Evolutionary conservation across 257 asterid genomes (phyloP).

Genomic region (Ballota nigra): DNA sequence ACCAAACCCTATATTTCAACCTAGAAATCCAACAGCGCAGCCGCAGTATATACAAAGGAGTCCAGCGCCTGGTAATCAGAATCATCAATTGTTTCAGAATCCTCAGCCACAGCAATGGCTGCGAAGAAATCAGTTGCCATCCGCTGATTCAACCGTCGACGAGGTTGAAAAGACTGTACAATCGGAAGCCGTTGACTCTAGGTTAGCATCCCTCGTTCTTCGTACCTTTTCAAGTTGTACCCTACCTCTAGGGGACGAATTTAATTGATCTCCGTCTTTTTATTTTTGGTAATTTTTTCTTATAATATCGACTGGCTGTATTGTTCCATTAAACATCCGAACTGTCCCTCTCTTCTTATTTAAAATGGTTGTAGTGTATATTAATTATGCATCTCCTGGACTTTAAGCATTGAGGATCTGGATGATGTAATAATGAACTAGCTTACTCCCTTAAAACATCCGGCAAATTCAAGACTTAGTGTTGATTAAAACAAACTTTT

Average conservation of each 20-base stretch:
- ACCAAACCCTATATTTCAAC: conserved; percentile 56
- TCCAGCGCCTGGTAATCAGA: conserved; percentile 50
- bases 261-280: not conserved
- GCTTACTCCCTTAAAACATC: not conserved
- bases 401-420: conserved; percentile 2
- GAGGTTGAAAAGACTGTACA: conserved; percentile 80
- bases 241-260: not conserved
- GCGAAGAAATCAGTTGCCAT: conserved; percentile 52
- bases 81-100: conserved; percentile 44
- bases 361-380: not conserved
- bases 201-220: conserved; percentile 30
- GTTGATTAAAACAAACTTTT: not conserved
- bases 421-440: not conserved
- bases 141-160: conserved; percentile 42
- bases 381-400: conserved; percentile 3
- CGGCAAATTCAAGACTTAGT: not conserved
- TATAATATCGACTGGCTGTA: not conserved
- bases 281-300: not conserved
- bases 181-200: conserved; percentile 61
- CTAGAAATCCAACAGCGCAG: conserved; percentile 59
- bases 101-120: conserved; percentile 75
- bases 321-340: not conserved
- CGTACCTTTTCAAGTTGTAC: conserved; percentile 2
- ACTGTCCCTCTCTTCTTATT: not conserved
- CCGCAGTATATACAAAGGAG: conserved; percentile 64